phyloP scores from a whole-genome alignment of 2,329 filamentous ascomycete genomes.

The Alternaria angustiovoidea region DNA sequence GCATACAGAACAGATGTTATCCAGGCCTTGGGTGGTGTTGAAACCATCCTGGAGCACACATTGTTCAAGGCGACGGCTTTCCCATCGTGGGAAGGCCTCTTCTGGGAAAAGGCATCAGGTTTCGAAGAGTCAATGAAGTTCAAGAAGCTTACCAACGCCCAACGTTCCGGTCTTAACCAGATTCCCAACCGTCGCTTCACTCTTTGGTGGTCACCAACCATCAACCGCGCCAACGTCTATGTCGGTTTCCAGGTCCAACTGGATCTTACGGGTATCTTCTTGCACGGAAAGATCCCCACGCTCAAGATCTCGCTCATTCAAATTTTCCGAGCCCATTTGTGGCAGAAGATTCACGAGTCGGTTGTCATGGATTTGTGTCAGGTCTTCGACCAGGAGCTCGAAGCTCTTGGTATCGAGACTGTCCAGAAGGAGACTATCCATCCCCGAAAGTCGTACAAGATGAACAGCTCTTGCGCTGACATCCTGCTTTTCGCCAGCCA shows the following conservation, averaged over 20 bases:
- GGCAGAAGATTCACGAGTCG: slow-evolving; percentile 99
- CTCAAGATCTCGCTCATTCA: slow-evolving; percentile 98
- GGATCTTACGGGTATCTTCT: slow-evolving; percentile 96
- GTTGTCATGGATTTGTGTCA: slow-evolving; percentile 99
- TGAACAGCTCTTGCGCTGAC: slow-evolving; percentile 99
- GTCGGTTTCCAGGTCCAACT: slow-evolving; percentile 99
- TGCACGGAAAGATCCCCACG: slow-evolving; percentile 98
- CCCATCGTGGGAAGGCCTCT: slow-evolving; percentile 94
- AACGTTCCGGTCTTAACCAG: slow-evolving; percentile 95
- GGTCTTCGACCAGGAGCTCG: slow-evolving; percentile 96
- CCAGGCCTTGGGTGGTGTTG: slow-evolving; percentile 92
- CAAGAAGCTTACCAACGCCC: slow-evolving; percentile 98
- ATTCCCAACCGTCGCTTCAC: slow-evolving; percentile 99
- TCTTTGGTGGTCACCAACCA: slow-evolving; percentile 92
- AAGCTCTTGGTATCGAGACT: slow-evolving; percentile 93
- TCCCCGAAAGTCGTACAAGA: slow-evolving; percentile 99
- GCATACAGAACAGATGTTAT: slow-evolving; percentile 97
- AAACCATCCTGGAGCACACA: slow-evolving; percentile 96
- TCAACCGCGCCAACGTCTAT: slow-evolving; percentile 96
- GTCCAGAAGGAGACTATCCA: slow-evolving; percentile 99
- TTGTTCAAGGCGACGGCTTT: slow-evolving; percentile 97
- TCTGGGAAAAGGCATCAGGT: slow-evolving; percentile 72
- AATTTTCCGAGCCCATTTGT: slow-evolving; percentile 99
- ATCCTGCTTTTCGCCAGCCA: slow-evolving; percentile 96
- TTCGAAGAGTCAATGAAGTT: slow-evolving; percentile 80